Evolutionary conservation across 2,329 filamentous ascomycete species (phyloP).

Genomic region (Fusarium solani-melongenae): DNA sequence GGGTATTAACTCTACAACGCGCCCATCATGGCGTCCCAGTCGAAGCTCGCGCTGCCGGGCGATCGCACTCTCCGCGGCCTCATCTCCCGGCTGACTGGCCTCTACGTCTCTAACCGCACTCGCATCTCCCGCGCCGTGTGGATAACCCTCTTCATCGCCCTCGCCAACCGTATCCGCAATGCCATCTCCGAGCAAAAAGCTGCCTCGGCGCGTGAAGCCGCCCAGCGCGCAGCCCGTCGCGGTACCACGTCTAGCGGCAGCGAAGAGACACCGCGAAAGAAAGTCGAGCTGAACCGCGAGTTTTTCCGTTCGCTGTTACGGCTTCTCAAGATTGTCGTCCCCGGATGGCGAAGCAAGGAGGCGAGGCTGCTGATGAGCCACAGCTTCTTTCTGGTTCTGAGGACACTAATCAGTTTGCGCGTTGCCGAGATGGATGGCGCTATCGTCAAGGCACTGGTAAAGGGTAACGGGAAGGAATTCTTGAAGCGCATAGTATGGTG

Average conservation of each 20-base stretch:
- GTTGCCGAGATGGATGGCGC: slow-evolving; percentile 96
- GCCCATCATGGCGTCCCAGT: slow-evolving; percentile 75
- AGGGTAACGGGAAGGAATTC: slow-evolving; percentile 92
- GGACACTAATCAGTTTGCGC: slow-evolving; percentile 93
- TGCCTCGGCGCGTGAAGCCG: slow-evolving; percentile 75
- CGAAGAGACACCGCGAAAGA: slow-evolving; percentile 68
- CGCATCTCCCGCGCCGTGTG: slow-evolving; percentile 87
- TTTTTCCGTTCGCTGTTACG: slow-evolving; percentile 79
- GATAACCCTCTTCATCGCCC: slow-evolving; percentile 81
- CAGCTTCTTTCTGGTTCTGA: slow-evolving; percentile 88
- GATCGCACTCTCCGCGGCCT: slow-evolving; percentile 74
- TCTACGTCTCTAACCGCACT: slow-evolving; percentile 84
- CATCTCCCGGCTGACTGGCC: slow-evolving; percentile 72
- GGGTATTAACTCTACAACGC: slow-evolving; percentile 7
- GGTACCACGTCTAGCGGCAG: slow-evolving; percentile 59
- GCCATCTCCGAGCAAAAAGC: slow-evolving; percentile 94
- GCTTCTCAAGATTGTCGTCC: slow-evolving; percentile 87
- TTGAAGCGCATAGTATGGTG: slow-evolving; percentile 91
- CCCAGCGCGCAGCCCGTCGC: slow-evolving; percentile 59
- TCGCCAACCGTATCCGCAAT: slow-evolving; percentile 88
- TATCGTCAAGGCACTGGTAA: slow-evolving; percentile 90
- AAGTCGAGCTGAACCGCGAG: slow-evolving; percentile 92
- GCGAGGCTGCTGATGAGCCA: slow-evolving; percentile 87
- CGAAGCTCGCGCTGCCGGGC: slow-evolving; percentile 72
- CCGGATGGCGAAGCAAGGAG: slow-evolving; percentile 90